These are phyloP conservation scores for Mycena epipterygia DNA, from an alignment of 768 basidiomycete genomes.

Conservation along the genomic window DNA sequence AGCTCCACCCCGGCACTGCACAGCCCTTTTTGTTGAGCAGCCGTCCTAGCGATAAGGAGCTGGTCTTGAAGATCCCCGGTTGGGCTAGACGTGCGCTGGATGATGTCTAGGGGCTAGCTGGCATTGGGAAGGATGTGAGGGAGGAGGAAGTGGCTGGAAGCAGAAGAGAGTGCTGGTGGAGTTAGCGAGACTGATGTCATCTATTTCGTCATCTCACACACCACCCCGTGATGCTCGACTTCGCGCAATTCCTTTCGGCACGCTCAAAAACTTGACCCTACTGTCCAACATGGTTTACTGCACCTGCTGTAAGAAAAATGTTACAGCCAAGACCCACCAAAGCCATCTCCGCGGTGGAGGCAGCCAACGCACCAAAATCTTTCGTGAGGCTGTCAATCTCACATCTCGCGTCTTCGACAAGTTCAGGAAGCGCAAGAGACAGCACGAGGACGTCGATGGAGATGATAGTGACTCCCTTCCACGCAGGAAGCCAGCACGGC, in stretches of 20 bases:
- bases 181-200: no score
- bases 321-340: background rate
- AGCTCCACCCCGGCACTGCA: no score
- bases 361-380: background rate
- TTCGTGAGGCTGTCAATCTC: background rate
- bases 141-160: no score
- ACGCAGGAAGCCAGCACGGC: background rate
- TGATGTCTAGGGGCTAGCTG: no score
- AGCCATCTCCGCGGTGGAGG: background rate
- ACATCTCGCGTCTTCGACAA: background rate
- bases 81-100: no score
- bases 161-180: no score
- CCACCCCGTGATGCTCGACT: background rate
- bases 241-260: background rate
- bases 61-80: no score
- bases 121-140: no score
- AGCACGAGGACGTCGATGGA: background rate
- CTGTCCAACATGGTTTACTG: slow-evolving; percentile 14
- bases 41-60: no score
- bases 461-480: background rate
- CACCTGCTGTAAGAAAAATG: slow-evolving; percentile 2
- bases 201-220: background rate
- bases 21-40: no score
- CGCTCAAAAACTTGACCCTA: background rate
- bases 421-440: slow-evolving; percentile 1